A percentile compares a stretch with the other conserved stretches of the same genome.
These are phyloP conservation scores for Physaria fendleri DNA, from an alignment of 345 rosid species.

Conservation along the genomic window DNA sequence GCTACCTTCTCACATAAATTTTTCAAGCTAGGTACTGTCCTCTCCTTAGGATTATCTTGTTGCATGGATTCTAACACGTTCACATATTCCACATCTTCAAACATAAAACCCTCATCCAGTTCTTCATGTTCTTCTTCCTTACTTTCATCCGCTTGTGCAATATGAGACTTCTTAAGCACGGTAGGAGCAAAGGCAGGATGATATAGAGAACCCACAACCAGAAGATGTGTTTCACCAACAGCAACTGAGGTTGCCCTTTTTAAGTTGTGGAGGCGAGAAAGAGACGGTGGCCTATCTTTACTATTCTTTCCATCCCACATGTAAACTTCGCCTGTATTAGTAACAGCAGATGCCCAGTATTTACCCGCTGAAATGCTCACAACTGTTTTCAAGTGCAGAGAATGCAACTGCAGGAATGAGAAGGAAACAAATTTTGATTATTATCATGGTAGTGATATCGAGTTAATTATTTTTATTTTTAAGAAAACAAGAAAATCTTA, in stretches of 20 bases:
- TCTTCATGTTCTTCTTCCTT: slow-evolving; percentile 41
- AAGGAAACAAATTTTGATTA: neutral
- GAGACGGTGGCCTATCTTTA: slow-evolving; percentile 48
- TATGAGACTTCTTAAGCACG: slow-evolving; percentile 27
- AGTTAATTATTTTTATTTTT: neutral
- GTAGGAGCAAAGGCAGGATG: slow-evolving; percentile 60
- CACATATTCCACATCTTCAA: slow-evolving; percentile 40
- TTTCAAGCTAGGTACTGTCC: slow-evolving; percentile 61
- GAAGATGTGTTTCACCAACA: slow-evolving; percentile 92
- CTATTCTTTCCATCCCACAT: slow-evolving; percentile 83
- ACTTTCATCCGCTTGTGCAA: slow-evolving; percentile 24
- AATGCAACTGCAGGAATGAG: slow-evolving; percentile 45
- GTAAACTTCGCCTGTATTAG: slow-evolving; percentile 83
- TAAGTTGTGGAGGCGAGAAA: slow-evolving; percentile 68
- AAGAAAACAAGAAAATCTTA: neutral
- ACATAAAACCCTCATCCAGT: slow-evolving; percentile 57
- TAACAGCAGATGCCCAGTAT: slow-evolving; percentile 82
- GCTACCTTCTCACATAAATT: slow-evolving; percentile 84
- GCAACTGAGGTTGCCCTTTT: slow-evolving; percentile 85
- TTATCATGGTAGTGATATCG: neutral
- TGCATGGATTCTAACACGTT: slow-evolving; percentile 19
- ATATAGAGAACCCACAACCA: slow-evolving; percentile 73
- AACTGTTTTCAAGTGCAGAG: slow-evolving; percentile 48
- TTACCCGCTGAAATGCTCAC: slow-evolving; percentile 91
- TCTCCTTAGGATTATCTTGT: slow-evolving; percentile 31